phyloP scores from a whole-genome alignment of 441 rosid genomes.

The Pelargonium myrrhifolium region DNA sequence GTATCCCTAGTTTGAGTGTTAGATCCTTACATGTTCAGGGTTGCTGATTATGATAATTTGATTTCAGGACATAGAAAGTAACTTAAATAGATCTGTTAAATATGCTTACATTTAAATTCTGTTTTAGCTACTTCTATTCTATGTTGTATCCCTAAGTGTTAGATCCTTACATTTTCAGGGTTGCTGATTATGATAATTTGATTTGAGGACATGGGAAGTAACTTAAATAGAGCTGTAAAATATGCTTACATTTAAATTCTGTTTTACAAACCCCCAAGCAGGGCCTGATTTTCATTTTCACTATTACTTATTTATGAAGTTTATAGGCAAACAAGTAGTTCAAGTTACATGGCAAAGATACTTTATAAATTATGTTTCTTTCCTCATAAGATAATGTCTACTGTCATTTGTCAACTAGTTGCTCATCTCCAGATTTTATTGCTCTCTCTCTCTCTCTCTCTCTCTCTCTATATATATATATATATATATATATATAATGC shows the following conservation, averaged over 20 bases:
- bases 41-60: background rate
- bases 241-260: background rate
- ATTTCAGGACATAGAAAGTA: background rate
- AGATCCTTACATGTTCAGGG: background rate
- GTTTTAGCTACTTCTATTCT: background rate
- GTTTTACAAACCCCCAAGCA: too few species aligned
- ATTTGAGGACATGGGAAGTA: background rate
- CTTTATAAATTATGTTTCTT: background rate
- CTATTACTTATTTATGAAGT: background rate
- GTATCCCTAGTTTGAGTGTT: background rate
- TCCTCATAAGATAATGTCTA: background rate
- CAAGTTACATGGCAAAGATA: background rate
- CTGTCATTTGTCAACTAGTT: background rate
- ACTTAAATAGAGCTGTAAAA: background rate
- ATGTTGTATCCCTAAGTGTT: background rate
- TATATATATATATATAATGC: too few species aligned
- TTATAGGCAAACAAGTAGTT: background rate
- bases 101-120: background rate
- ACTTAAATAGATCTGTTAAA: background rate
- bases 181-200: background rate
- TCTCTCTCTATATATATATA: too few species aligned
- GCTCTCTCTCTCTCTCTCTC: conserved; percentile 9
- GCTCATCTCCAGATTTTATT: conserved; percentile 13
- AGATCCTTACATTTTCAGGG: background rate
- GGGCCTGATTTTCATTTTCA: background rate